phyloP scores from a whole-genome alignment of 1,284 basidiomycete species.

The Puccinia sorghi region DNA sequence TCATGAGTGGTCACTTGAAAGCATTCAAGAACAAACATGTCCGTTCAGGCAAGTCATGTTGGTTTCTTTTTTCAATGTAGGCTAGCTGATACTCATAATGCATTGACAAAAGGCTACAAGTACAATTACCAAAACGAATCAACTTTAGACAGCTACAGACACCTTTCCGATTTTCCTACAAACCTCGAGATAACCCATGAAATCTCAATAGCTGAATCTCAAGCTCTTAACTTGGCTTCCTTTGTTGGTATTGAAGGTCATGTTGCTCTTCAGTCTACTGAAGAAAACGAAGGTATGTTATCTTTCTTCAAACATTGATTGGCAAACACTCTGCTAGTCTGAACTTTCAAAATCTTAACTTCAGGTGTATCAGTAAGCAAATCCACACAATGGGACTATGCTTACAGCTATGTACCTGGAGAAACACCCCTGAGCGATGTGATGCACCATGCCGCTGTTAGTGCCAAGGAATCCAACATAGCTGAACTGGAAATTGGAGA shows the following conservation, averaged over 20 bases:
- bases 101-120: conserved; percentile 6
- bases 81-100: too few species aligned
- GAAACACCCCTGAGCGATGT: conserved; percentile 6
- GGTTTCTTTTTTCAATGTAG: not conserved
- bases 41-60: too few species aligned
- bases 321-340: not conserved
- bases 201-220: conserved; percentile 10
- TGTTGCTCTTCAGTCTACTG: not conserved
- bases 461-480: not conserved
- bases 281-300: too few species aligned
- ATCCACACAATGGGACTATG: not conserved
- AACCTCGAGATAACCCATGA: conserved; percentile 1
- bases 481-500: not conserved
- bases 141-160: not conserved
- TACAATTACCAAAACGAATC: conserved; percentile 22
- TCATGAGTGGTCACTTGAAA: too few species aligned
- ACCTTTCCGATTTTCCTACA: conserved; percentile 12
- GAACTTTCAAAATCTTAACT: too few species aligned
- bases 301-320: too few species aligned
- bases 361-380: conserved; percentile 19
- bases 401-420: not conserved
- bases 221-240: conserved; percentile 13
- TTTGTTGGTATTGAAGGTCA: too few species aligned
- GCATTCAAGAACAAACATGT: too few species aligned
- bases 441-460: conserved; percentile 17